Conservation (phyloP, 2,329 filamentous ascomycete genomes). For the Aspergillus sp. region DNA sequence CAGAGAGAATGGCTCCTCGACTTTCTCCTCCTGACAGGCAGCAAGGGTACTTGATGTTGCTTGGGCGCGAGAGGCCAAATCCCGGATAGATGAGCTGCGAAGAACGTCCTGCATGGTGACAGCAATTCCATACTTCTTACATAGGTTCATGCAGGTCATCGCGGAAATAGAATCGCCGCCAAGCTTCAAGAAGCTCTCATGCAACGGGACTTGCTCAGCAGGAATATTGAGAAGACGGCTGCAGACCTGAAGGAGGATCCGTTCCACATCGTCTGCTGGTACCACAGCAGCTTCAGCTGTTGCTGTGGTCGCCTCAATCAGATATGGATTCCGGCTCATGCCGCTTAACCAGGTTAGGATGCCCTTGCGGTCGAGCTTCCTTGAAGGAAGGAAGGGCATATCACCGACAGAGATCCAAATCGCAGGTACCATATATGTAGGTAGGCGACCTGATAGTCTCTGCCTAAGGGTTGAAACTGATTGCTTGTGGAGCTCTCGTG, state of each 20-base stretch:
- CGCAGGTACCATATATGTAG: conserved; percentile 48
- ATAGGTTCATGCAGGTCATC: conserved; percentile 50
- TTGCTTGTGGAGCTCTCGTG: conserved; percentile 25
- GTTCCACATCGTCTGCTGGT: conserved; percentile 27
- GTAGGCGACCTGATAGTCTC: conserved; percentile 32
- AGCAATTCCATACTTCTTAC: conserved; percentile 46
- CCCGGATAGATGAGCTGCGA: conserved; percentile 46
- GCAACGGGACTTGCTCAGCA: conserved; percentile 27
- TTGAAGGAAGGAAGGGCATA: conserved; percentile 46
- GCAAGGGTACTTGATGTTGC: conserved; percentile 23
- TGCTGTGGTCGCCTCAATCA: background rate
- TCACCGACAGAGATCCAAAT: conserved; percentile 46
- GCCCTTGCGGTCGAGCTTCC: conserved; percentile 48
- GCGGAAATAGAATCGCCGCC: conserved; percentile 53
- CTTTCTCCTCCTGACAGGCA: conserved; percentile 32
- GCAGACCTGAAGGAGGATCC: conserved; percentile 33
- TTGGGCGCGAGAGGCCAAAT: conserved; percentile 33
- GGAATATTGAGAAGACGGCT: conserved; percentile 41
- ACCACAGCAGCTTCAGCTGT: background rate
- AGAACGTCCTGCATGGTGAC: conserved; percentile 51
- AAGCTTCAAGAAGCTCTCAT: conserved; percentile 45
- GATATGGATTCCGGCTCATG: conserved; percentile 15
- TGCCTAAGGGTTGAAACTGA: conserved; percentile 24
- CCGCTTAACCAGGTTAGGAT: conserved; percentile 32
- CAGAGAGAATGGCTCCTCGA: conserved; percentile 32